A percentile compares a stretch with the other conserved stretches of the same genome.
These are phyloP conservation scores for Fusarium bactridioides DNA, from an alignment of 2,329 filamentous ascomycete species.

Conservation along the genomic window DNA sequence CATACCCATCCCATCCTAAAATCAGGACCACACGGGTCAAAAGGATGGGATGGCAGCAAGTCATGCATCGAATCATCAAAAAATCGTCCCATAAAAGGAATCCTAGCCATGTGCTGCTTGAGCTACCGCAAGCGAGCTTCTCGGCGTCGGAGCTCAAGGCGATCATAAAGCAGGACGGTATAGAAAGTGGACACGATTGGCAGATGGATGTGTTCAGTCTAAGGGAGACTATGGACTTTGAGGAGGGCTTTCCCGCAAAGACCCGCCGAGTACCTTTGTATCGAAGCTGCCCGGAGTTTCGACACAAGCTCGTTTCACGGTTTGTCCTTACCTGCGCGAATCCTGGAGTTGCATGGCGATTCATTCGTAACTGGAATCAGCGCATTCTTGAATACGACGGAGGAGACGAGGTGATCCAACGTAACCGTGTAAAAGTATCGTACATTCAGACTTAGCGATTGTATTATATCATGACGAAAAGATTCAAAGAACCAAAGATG, in stretches of 20 bases:
- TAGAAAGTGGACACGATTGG: slow-evolving; percentile 22
- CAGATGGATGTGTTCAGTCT: slow-evolving; percentile 23
- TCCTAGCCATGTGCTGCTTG: slow-evolving; percentile 44
- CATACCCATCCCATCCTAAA: slow-evolving; percentile 18
- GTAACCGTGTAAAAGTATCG: slow-evolving; percentile 42
- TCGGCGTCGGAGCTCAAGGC: slow-evolving; percentile 33
- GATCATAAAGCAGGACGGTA: slow-evolving; percentile 21
- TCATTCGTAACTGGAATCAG: slow-evolving; percentile 53
- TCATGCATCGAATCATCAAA: slow-evolving; percentile 35
- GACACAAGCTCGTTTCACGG: slow-evolving; percentile 33
- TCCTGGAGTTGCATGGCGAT: slow-evolving; percentile 48
- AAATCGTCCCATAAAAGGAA: slow-evolving; percentile 35
- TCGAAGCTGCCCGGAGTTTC: slow-evolving; percentile 22
- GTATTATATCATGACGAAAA: slow-evolving; percentile 5
- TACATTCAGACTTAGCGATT: slow-evolving; percentile 46
- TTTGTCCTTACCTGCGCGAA: slow-evolving; percentile 48
- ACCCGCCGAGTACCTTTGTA: slow-evolving; percentile 4
- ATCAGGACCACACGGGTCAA: slow-evolving; percentile 32
- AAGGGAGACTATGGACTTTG: neutral
- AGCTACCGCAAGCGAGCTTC: slow-evolving; percentile 43
- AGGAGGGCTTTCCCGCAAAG: neutral
- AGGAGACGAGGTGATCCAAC: slow-evolving; percentile 7
- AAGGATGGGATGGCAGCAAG: slow-evolving; percentile 38
- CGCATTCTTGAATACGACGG: slow-evolving; percentile 40
- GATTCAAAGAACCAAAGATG: neutral